A percentile compares a stretch with the other conserved stretches of the same genome.
Evolutionary conservation across 2,329 filamentous ascomycete species (phyloP).

Genomic region (Zasmidium citrigriseum): DNA sequence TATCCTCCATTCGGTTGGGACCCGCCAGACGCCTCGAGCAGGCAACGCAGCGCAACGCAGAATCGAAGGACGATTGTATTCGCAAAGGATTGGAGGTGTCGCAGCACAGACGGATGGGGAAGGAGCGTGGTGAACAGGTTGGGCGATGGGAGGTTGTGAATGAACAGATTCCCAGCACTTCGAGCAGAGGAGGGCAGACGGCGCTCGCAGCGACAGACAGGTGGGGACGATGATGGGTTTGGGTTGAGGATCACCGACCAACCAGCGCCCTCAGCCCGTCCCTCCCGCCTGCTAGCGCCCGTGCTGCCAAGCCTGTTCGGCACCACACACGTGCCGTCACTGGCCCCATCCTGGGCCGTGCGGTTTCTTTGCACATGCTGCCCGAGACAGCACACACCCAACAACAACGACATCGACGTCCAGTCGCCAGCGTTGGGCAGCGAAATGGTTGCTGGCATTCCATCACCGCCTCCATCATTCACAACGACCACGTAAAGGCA

Average conservation of each 20-base stretch:
- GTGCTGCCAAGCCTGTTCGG: not conserved
- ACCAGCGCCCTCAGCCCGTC: not conserved
- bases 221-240: not conserved
- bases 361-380: not conserved
- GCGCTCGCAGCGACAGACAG: not conserved
- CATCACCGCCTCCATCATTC: too few species aligned
- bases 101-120: not conserved
- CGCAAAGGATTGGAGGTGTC: not conserved
- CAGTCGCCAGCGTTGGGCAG: too few species aligned
- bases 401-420: not conserved
- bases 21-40: not conserved
- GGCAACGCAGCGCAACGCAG: not conserved
- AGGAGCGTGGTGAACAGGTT: not conserved
- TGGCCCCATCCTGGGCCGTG: not conserved
- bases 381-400: not conserved
- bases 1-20: constrained; percentile 13
- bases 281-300: not conserved
- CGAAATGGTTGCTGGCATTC: too few species aligned
- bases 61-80: not conserved
- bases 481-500: too few species aligned
- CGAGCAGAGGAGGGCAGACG: not conserved
- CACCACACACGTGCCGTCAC: not conserved
- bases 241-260: not conserved
- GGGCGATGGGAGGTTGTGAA: not conserved
- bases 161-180: not conserved